Evolutionary conservation across 208 protist species (phyloP), one percentile per base, ranked within the genome.

Genomic region (Balamuthia mandrillaris): DNA sequence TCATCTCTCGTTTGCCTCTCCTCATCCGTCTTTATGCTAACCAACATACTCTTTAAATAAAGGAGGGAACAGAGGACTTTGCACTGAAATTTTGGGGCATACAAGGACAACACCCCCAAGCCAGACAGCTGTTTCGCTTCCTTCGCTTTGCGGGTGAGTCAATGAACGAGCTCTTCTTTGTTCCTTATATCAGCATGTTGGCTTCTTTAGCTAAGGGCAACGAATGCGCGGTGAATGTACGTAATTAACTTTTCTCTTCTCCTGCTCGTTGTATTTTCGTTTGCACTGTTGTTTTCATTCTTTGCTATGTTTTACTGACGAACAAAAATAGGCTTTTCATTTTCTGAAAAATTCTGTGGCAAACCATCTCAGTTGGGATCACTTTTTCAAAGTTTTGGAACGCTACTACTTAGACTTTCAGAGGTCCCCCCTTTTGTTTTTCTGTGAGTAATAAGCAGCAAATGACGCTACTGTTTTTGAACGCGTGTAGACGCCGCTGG

Each of bases 121-220:
- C n/a, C 58, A 54, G 47, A 54, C 47, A 18, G 18, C 21, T 54
- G 18, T 35, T 18, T 3, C 47, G 60, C 14, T 79, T 79, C 33
- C 47, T 79, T 10, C 70, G 47, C 16, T 60, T 60, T 24, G 47
- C 47, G 7, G 47, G n/a, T 10, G 31, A 54, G 16, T 54, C 27
- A 7, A 60, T 56, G 47, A 54, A 4, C 14, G 47, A 24, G 45
- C 70, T 61, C 31, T 60, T 61, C 70, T 79, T 79, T 5, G 70
- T 79, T 3, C 70, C 54, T 49, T 79, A 79, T 37, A 54, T 79
- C 31, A 60, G 60, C 33, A 56, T 79, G 70, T 49, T 79, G 14
- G 70, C 70, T n/a, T 44, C 70, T 31, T 31, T 79, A 0, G 54
- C 70, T 16, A 27, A 44, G 14, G 70, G 70, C 27, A 12, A 24